Evolutionary conservation across 192 early-diverging fungal genomes (phyloP).

Genomic region (Gorgonomyces haynaldii): DNA sequence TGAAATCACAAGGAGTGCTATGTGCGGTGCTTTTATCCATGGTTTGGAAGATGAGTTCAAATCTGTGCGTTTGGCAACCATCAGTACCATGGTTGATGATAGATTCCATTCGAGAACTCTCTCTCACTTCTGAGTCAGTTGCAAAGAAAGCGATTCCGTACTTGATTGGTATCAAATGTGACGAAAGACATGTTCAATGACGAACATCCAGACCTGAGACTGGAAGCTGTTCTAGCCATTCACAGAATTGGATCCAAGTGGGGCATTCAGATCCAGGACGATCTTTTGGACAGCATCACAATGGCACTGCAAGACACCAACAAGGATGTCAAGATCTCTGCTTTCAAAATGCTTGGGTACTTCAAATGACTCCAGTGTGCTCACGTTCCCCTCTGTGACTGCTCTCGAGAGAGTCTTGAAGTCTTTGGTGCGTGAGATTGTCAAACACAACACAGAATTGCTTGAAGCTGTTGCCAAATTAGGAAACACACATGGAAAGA

Average conservation of each 20-base stretch:
- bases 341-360: conserved; percentile 65
- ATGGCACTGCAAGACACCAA: conserved; percentile 73
- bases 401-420: conserved; percentile 38
- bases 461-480: conserved; percentile 56
- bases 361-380: conserved; percentile 26
- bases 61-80: conserved; percentile 73
- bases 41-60: conserved; percentile 92
- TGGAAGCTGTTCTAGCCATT: conserved; percentile 68
- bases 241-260: conserved; percentile 51
- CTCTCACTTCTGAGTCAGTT: conserved; percentile 58
- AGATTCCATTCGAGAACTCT: conserved; percentile 74
- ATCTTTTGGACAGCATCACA: conserved; percentile 60
- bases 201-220: conserved; percentile 73
- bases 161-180: conserved; percentile 50
- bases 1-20: conserved; percentile 13
- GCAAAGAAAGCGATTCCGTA: conserved; percentile 63
- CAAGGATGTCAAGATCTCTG: conserved; percentile 47
- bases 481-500: conserved; percentile 29
- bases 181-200: conserved; percentile 89
- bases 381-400: conserved; percentile 26
- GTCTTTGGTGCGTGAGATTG: conserved; percentile 58
- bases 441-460: conserved; percentile 54
- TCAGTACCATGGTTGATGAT: conserved; percentile 40
- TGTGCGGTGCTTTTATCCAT: conserved; percentile 90
- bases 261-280: conserved; percentile 48